Evolutionary conservation across 495 filamentous ascomycete genomes (phyloP).

Genomic region (Haplographium delicatum): DNA sequence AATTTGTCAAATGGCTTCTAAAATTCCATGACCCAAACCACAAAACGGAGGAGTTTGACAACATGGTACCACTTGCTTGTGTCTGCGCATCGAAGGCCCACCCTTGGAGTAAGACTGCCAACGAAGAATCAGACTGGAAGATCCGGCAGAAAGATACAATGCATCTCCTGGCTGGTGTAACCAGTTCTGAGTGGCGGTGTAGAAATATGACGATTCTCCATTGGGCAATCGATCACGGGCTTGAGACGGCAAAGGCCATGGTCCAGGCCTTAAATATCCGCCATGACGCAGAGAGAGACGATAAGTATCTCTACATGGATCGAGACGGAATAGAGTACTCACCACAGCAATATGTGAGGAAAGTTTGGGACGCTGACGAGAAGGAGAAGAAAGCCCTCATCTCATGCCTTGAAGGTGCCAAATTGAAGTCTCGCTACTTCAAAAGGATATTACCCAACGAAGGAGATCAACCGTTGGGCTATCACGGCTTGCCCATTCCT

Average conservation of each 20-base stretch:
- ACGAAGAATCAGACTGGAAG: constrained; percentile 3
- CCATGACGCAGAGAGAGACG: constrained; percentile 5
- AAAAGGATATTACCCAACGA: background rate
- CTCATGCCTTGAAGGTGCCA: background rate
- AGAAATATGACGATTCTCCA: constrained; percentile 7
- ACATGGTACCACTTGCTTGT: constrained; percentile 8
- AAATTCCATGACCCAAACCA: constrained; percentile 2
- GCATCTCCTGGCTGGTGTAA: background rate
- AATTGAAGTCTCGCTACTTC: background rate
- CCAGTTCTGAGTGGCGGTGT: background rate
- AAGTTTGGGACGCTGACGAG: background rate
- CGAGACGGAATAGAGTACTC: constrained; percentile 8
- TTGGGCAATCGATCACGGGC: constrained; percentile 1
- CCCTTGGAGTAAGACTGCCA: constrained; percentile 8
- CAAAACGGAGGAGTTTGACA: constrained; percentile 1
- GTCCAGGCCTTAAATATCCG: constrained; percentile 7
- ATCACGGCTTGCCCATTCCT: background rate
- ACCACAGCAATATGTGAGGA: constrained; percentile 6
- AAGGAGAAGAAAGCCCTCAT: constrained; percentile 4
- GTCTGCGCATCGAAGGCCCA: constrained; percentile 2
- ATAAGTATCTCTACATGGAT: constrained; percentile 9
- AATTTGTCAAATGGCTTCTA: constrained; percentile 7
- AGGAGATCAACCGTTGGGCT: background rate
- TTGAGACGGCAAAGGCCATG: constrained; percentile 3
- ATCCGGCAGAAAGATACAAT: constrained; percentile 4